These are phyloP conservation scores for Laburnicola sp. DNA, from an alignment of 2,329 filamentous ascomycete genomes.

Conservation along the genomic window DNA sequence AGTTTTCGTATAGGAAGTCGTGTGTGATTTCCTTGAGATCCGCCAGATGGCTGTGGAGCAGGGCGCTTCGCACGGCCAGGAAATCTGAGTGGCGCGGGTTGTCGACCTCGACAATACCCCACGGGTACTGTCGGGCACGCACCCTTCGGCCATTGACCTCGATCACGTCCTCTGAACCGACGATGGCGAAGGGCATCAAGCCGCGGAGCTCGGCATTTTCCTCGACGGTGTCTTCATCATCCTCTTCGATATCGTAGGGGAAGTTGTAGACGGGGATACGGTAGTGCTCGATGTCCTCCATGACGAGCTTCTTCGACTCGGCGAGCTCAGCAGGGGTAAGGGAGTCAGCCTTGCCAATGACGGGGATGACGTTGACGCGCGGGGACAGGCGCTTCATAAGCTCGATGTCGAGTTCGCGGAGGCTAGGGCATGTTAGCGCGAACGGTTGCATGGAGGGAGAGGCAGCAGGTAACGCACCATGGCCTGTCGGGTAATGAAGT, in stretches of 20 bases:
- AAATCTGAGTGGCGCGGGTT: constrained; percentile 99
- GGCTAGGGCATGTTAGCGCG: constrained; percentile 58
- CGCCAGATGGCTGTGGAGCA: constrained; percentile 95
- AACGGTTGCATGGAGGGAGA: neutral
- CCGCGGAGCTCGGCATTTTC: constrained; percentile 97
- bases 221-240: constrained; percentile 98
- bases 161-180: constrained; percentile 92
- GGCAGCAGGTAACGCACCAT: constrained; percentile 62
- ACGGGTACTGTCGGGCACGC: constrained; percentile 95
- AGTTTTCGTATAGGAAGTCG: constrained; percentile 99
- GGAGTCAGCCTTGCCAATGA: constrained; percentile 97
- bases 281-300: constrained; percentile 99
- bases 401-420: constrained; percentile 98
- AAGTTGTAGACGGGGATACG: constrained; percentile 99
- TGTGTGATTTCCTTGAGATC: constrained; percentile 99
- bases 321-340: constrained; percentile 94
- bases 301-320: constrained; percentile 99
- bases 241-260: constrained; percentile 99
- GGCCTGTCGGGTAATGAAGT: constrained; percentile 98
- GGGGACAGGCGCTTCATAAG: constrained; percentile 99
- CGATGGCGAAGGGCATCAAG: constrained; percentile 98
- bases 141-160: constrained; percentile 93
- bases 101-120: constrained; percentile 98
- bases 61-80: constrained; percentile 91
- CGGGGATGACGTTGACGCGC: constrained; percentile 97